Conservation (phyloP, 768 basidiomycete genomes). For the Pulveroboletus ravenelii region DNA sequence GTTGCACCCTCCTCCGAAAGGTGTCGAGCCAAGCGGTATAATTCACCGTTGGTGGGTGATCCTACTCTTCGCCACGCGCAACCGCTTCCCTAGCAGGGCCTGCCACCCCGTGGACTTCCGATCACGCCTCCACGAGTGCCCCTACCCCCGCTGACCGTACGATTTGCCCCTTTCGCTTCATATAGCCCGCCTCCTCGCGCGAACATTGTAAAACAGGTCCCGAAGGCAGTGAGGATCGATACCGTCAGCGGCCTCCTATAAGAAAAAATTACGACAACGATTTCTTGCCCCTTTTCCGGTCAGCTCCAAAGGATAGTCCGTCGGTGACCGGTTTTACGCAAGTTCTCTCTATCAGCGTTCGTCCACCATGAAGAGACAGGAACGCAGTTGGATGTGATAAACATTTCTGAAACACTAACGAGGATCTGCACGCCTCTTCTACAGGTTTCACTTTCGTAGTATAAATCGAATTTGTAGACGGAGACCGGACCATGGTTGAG, state of each 20-base stretch:
- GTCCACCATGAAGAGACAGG: conserved; percentile 7
- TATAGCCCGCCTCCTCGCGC: conserved; percentile 17
- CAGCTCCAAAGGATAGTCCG: not conserved
- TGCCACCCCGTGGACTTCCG: conserved; percentile 23
- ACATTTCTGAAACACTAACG: conserved; percentile 16
- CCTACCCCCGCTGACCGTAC: conserved; percentile 7
- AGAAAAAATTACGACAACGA: conserved; percentile 2
- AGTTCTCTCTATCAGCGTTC: conserved; percentile 7
- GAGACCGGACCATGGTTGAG: conserved; percentile 19
- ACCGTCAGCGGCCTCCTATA: conserved; percentile 7
- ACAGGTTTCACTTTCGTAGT: conserved; percentile 12
- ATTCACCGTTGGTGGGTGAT: not conserved
- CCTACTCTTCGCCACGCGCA: conserved; percentile 1
- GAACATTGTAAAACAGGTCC: conserved; percentile 19
- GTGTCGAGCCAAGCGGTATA: not conserved
- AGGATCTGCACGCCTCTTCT: conserved; percentile 13
- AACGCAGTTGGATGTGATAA: conserved; percentile 15
- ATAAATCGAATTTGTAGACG: conserved; percentile 6
- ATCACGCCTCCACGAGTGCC: conserved; percentile 7
- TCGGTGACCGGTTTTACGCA: conserved; percentile 11
- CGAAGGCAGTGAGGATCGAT: conserved; percentile 19
- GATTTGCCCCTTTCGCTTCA: conserved; percentile 13
- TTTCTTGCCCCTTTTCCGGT: conserved; percentile 3
- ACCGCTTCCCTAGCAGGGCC: not conserved
- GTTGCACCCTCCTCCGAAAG: not conserved